phyloP scores from a whole-genome alignment of 2,329 filamentous ascomycete species.

The Sphaceloma murrayae region DNA sequence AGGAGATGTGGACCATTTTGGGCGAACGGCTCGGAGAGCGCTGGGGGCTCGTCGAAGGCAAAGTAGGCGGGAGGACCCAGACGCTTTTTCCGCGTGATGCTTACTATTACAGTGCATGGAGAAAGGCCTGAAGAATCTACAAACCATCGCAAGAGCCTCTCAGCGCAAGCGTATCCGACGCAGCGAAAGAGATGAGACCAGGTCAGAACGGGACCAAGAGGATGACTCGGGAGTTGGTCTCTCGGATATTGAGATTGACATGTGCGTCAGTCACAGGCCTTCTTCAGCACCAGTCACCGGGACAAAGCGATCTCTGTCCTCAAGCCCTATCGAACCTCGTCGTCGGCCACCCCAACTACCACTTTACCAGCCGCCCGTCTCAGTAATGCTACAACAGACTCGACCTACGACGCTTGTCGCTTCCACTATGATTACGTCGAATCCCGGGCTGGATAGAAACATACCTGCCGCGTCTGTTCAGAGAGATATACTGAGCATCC shows the following conservation, averaged over 20 bases:
- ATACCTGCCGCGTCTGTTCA: not conserved
- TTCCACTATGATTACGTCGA: not conserved
- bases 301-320: not conserved
- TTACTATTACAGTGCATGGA: conserved; percentile 60
- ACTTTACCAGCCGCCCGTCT: conserved; percentile 29
- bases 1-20: conserved; percentile 71
- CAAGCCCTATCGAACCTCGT: conserved; percentile 21
- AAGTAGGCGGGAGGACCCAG: too few relatives aligned
- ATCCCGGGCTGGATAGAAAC: not conserved
- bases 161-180: conserved; percentile 44
- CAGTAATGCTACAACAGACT: conserved; percentile 15
- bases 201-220: conserved; percentile 36
- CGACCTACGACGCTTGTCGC: not conserved
- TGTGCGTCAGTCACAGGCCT: conserved; percentile 19
- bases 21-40: conserved; percentile 51
- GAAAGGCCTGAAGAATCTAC: conserved; percentile 71
- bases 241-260: conserved; percentile 40
- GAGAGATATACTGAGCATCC: conserved; percentile 24
- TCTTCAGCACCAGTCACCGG: conserved; percentile 8
- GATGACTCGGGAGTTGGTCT: conserved; percentile 62
- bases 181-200: conserved; percentile 37
- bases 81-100: too few relatives aligned
- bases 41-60: conserved; percentile 64
- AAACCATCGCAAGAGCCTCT: conserved; percentile 57
- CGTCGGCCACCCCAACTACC: conserved; percentile 26